A percentile compares a stretch with the other conserved stretches of the same genome.
These are phyloP conservation scores for Ephemerocybe angulata DNA, from an alignment of 768 basidiomycete genomes.

Conservation along the genomic window DNA sequence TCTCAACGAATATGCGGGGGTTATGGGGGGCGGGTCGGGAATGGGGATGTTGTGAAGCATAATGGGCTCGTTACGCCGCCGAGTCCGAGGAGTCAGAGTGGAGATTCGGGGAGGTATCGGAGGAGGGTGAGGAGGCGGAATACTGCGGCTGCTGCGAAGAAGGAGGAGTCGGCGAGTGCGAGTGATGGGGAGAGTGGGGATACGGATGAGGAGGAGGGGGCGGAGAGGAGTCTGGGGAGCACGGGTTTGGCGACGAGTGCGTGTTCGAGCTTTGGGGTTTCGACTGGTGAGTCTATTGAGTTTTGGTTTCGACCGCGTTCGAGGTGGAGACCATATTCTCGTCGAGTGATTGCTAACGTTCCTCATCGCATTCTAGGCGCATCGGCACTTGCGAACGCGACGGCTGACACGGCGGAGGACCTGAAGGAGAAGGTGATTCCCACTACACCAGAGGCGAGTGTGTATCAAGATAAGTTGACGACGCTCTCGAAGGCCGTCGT, in stretches of 20 bases:
- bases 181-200: constrained; percentile 18
- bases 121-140: constrained; percentile 37
- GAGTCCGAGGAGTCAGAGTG: constrained; percentile 67
- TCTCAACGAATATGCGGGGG: not conserved
- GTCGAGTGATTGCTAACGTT: not conserved
- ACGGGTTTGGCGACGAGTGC: constrained; percentile 4
- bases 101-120: constrained; percentile 52
- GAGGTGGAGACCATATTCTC: not conserved
- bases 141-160: constrained; percentile 9
- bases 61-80: constrained; percentile 69
- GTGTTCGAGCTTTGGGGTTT: not conserved
- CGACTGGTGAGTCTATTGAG: not conserved
- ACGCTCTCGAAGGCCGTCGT: constrained; percentile 9
- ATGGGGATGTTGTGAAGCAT: constrained; percentile 37
- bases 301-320: not conserved
- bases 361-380: not conserved
- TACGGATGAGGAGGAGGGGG: constrained; percentile 15
- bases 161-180: constrained; percentile 20
- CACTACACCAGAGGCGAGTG: constrained; percentile 27
- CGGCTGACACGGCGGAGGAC: constrained; percentile 10
- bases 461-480: constrained; percentile 19
- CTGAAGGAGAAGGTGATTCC: constrained; percentile 13
- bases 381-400: too few relatives aligned
- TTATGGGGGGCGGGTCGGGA: constrained; percentile 15
- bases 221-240: constrained; percentile 9